A percentile compares a stretch with the other conserved stretches of the same genome.
phyloP scores from a whole-genome alignment of 495 filamentous ascomycete species.

The Podospora bellae-mahoneyi region DNA sequence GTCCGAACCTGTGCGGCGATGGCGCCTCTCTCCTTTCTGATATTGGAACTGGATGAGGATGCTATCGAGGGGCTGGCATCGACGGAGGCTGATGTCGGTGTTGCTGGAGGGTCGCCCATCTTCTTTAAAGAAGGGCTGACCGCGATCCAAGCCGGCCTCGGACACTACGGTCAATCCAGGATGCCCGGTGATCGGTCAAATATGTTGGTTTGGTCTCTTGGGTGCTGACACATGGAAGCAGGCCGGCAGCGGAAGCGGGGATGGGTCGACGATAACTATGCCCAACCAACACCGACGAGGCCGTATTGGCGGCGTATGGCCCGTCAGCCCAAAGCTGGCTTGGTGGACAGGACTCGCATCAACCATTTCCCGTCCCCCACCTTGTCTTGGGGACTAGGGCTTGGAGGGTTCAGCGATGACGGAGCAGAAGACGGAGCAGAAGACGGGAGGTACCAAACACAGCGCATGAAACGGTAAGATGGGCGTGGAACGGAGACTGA shows the following conservation, averaged over 20 bases:
- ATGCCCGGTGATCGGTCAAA: conserved; percentile 4
- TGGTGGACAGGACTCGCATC: neutral
- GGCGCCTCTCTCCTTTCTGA: conserved; percentile 46
- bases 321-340: conserved; percentile 5
- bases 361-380: conserved; percentile 6
- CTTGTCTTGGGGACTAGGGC: neutral
- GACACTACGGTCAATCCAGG: neutral
- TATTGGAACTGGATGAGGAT: conserved; percentile 11
- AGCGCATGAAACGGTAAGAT: neutral
- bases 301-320: conserved; percentile 8
- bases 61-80: conserved; percentile 10
- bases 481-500: neutral
- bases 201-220: neutral
- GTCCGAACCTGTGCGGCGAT: conserved; percentile 46
- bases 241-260: conserved; percentile 1
- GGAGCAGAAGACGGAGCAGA: neutral
- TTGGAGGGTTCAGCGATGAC: neutral
- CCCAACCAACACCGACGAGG: neutral
- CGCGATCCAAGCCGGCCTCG: neutral
- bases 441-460: neutral
- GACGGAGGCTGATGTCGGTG: conserved; percentile 14
- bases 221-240: conserved; percentile 7
- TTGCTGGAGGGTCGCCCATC: conserved; percentile 21
- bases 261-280: neutral
- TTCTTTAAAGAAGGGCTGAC: conserved; percentile 6